Conservation (phyloP, 2,329 filamentous ascomycete genomes). For the Chaetomium sp. region DNA sequence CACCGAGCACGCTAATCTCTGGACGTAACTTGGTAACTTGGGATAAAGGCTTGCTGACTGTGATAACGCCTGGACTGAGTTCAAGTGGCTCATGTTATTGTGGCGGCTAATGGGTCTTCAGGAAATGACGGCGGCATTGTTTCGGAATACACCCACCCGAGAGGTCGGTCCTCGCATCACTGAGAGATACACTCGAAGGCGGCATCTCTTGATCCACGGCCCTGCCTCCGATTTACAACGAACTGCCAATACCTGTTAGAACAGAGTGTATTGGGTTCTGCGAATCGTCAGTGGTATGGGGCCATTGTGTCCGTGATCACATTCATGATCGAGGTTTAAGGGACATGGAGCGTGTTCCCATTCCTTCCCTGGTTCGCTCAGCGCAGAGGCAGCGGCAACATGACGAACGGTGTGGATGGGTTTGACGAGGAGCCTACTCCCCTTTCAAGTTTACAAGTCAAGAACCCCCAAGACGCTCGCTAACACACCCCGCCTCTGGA, state of each 20-base stretch:
- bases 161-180: slow-evolving; percentile 59
- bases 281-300: slow-evolving; percentile 63
- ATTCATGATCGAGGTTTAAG: slow-evolving; percentile 69
- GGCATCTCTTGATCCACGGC: slow-evolving; percentile 66
- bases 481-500: slow-evolving; percentile 71
- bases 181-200: slow-evolving; percentile 59
- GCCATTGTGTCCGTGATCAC: slow-evolving; percentile 59
- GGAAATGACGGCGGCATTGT: slow-evolving; percentile 41
- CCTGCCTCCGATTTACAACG: slow-evolving; percentile 57
- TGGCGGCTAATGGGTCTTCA: not conserved
- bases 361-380: not conserved
- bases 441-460: slow-evolving; percentile 49
- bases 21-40: not conserved
- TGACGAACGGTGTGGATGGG: not conserved
- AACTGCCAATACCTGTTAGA: slow-evolving; percentile 49
- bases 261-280: slow-evolving; percentile 63
- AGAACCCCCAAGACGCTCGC: slow-evolving; percentile 53
- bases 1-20: not conserved
- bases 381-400: not conserved
- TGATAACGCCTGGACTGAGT: not conserved
- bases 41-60: not conserved
- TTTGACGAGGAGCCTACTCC: not conserved
- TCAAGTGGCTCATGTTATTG: not conserved
- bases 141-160: slow-evolving; percentile 62
- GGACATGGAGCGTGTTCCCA: slow-evolving; percentile 50